Base-by-base conservation (phyloP, 2,329 filamentous ascomycete genomes). In the Ceratocystis albifundus region DNA sequence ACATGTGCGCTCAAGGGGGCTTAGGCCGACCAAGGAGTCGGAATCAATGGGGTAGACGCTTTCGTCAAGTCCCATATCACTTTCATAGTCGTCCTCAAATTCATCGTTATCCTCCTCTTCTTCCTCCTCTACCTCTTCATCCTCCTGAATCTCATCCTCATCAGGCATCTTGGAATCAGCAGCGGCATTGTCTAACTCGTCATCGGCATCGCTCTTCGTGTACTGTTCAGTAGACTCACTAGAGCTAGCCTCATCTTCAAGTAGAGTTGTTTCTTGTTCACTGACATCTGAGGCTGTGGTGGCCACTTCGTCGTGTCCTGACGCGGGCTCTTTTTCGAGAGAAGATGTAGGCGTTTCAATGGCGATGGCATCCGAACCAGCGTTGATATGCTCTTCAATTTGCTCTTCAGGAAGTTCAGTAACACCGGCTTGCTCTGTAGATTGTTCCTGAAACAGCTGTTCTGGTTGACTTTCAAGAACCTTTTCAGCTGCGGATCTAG, bases 131-230 rank as follows among this genome's bases (percentile, higher is more conserved):
- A 8, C 25, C 7, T 48, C 61, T 8, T 63, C 61, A 4, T 32
- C 25, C 8, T 63, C 61, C 22, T n/a, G 44, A 10, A 50, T n/a
- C 28, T 63, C 61, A 30, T 63, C 61, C 25, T 63, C 61, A 17
- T 7, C 17, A n/a, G 30, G 46, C n/a, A 45, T 50, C 30, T 63
- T 48, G 2, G 30, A 22, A 20, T 48, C 55, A 59, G 2, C 4
- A 7, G 20, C 20, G n/a, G 32, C 5, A 10, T 36, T 30, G 10
- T 25, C 32, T 8, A 30, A 32, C 25, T 59, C 55, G n/a, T 59
- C 55, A 20, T 59, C 4, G 4, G 3, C 12, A 25, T 59, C 28
- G 17, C 17, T n/a, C 15, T 59, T 36, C 25, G 20, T 4, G 17
- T 30, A 3, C n/a, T 4, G 15, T 17, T 59, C 28, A n/a, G 55